These are phyloP conservation scores for Dendryphion nanum DNA, from an alignment of 2,329 filamentous ascomycete species.

Conservation along the genomic window DNA sequence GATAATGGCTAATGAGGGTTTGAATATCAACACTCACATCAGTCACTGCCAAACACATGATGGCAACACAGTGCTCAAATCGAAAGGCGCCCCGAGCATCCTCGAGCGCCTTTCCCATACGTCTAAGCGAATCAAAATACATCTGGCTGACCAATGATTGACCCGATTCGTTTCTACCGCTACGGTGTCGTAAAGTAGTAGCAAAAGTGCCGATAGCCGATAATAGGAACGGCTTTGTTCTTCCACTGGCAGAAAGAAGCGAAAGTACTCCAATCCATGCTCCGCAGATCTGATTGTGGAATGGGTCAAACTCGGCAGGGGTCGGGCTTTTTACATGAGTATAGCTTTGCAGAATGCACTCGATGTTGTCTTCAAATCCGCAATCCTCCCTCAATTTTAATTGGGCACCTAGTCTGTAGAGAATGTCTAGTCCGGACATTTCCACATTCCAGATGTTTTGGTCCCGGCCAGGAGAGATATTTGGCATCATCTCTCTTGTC, in stretches of 20 bases:
- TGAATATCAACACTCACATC: slow-evolving; percentile 3
- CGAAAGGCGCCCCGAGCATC: slow-evolving; percentile 3
- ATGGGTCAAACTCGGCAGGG: background rate
- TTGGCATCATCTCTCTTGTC: background rate
- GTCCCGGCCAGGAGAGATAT: background rate
- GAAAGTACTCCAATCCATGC: slow-evolving; percentile 7
- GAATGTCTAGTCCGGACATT: background rate
- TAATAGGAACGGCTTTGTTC: background rate
- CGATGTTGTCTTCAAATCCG: slow-evolving; percentile 1
- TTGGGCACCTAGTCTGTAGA: background rate
- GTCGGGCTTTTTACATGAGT: background rate
- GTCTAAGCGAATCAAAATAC: slow-evolving; percentile 5
- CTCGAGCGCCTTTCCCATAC: slow-evolving; percentile 3
- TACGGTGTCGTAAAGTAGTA: background rate
- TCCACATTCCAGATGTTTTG: background rate
- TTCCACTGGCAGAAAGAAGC: slow-evolving; percentile 2
- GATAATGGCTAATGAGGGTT: background rate
- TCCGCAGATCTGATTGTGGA: slow-evolving; percentile 10
- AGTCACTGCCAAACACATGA: slow-evolving; percentile 8
- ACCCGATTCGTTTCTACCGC: background rate
- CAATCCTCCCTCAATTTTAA: background rate
- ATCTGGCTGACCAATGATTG: slow-evolving; percentile 2
- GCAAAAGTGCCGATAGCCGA: background rate
- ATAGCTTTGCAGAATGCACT: slow-evolving; percentile 3
- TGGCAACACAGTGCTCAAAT: slow-evolving; percentile 4